phyloP scores from a whole-genome alignment of 108 stramenopile species.

The Cyclotella kingstonii region DNA sequence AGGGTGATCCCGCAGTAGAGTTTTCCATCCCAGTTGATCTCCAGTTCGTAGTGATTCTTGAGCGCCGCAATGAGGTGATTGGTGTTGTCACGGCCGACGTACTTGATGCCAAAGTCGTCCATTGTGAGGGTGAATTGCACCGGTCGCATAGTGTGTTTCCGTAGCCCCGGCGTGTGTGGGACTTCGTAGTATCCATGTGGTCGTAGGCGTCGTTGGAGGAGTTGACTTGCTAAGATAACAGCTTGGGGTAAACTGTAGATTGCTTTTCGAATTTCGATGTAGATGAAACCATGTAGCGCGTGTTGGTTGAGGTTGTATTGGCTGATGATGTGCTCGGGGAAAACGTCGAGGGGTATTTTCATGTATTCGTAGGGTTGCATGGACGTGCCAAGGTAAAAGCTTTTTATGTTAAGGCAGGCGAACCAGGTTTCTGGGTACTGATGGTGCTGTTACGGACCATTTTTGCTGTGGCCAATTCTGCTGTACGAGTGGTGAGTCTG shows the following conservation, averaged over 20 bases:
- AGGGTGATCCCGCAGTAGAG: constrained; percentile 39
- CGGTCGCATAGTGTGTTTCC: constrained; percentile 19
- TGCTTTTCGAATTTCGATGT: neutral
- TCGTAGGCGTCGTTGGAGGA: constrained; percentile 8
- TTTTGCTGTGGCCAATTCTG: constrained; percentile 36
- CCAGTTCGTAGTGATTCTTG: constrained; percentile 13
- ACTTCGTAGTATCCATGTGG: constrained; percentile 21
- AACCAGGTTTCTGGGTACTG: neutral
- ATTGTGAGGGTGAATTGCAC: constrained; percentile 50
- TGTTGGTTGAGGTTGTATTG: constrained; percentile 19
- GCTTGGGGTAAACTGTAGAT: constrained; percentile 41
- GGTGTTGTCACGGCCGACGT: constrained; percentile 17
- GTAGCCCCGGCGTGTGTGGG: constrained; percentile 43
- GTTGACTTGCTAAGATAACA: constrained; percentile 29
- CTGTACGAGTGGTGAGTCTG: constrained; percentile 23
- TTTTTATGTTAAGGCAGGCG: neutral
- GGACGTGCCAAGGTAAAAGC: neutral
- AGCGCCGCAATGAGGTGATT: constrained; percentile 14
- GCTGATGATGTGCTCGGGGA: constrained; percentile 29
- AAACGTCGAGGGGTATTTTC: constrained; percentile 16
- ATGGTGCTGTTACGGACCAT: constrained; percentile 37
- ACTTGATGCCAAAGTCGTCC: constrained; percentile 58
- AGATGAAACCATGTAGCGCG: constrained; percentile 10
- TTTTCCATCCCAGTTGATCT: constrained; percentile 23
- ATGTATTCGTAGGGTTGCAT: constrained; percentile 43